Percentiles rank a stretch among this genome's conserved stretches.
Evolutionary conservation across 768 basidiomycete genomes (phyloP).

Genomic region (Panellus pusillus): DNA sequence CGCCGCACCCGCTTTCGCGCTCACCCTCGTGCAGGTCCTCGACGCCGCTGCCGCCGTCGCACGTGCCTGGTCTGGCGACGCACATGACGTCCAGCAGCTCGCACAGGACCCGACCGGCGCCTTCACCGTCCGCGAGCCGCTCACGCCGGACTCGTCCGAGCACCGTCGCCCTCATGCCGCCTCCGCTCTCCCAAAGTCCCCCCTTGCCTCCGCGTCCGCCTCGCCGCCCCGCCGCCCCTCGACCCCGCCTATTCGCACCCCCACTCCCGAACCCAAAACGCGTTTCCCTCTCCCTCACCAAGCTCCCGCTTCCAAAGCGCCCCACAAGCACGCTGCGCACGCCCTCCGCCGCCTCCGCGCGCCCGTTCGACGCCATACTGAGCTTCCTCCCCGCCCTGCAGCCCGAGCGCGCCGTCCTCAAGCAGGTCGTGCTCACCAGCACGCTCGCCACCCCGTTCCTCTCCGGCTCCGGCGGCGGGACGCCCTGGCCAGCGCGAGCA

Average conservation of each 20-base stretch:
- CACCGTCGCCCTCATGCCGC: too few relatives aligned
- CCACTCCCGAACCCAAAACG: background rate
- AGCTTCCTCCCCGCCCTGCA: conserved; percentile 42
- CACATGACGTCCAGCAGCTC: conserved; percentile 31
- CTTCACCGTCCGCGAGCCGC: too few relatives aligned
- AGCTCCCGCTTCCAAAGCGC: background rate
- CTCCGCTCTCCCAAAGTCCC: too few relatives aligned
- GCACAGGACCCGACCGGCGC: conserved; percentile 33
- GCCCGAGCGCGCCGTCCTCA: conserved; percentile 43
- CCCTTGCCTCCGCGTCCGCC: too few relatives aligned
- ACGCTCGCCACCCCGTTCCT: conserved; percentile 14
- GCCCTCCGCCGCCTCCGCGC: background rate
- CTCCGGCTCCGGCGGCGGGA: background rate
- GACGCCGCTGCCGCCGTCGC: conserved; percentile 42
- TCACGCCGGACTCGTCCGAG: background rate
- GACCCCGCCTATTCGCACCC: background rate
- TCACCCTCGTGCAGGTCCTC: conserved; percentile 40
- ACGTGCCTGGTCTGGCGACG: conserved; percentile 21
- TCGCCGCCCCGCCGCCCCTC: background rate
- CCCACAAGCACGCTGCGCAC: background rate
- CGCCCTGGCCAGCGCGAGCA: background rate
- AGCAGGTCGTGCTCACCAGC: conserved; percentile 43
- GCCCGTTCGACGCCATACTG: conserved; percentile 43
- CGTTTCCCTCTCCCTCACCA: background rate
- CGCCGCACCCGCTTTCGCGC: conserved; percentile 36